A percentile compares a stretch with the other conserved stretches of the same genome.
These are phyloP conservation scores for Mycena polygramma DNA, from an alignment of 768 basidiomycete genomes.

Conservation along the genomic window DNA sequence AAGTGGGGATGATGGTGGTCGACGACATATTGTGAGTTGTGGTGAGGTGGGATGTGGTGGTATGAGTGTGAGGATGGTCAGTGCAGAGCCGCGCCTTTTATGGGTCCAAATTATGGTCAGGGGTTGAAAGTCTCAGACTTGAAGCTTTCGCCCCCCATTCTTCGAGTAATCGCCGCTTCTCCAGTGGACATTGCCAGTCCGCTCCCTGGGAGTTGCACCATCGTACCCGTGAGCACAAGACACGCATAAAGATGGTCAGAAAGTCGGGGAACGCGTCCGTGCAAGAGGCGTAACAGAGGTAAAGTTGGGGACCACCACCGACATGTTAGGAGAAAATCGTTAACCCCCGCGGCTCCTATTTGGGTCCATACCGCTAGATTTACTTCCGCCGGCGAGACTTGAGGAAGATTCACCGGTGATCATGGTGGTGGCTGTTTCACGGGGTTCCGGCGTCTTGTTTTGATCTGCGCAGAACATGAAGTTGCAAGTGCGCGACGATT, in stretches of 20 bases:
- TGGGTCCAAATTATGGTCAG: constrained; percentile 19
- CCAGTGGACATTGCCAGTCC: neutral
- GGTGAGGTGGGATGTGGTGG: neutral
- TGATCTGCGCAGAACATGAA: no score
- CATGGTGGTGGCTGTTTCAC: no score
- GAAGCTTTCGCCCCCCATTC: neutral
- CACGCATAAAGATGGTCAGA: constrained; percentile 1
- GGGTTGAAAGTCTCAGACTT: constrained; percentile 20
- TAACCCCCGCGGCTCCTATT: constrained; percentile 23
- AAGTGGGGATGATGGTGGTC: neutral
- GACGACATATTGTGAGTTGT: constrained; percentile 2
- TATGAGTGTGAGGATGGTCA: no score
- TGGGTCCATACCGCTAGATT: neutral
- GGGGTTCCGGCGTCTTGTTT: no score
- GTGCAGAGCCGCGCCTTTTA: no score
- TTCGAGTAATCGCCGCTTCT: neutral
- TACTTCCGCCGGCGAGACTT: no score
- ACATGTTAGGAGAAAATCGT: constrained; percentile 12
- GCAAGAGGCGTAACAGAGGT: neutral
- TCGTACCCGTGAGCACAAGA: neutral
- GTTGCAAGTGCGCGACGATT: no score
- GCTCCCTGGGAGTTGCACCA: neutral
- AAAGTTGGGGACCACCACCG: neutral
- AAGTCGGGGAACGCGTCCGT: neutral
- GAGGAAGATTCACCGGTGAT: no score